Evolutionary conservation across 176 grass and related monocot species (phyloP).

Genomic region (Avena insularis): DNA sequence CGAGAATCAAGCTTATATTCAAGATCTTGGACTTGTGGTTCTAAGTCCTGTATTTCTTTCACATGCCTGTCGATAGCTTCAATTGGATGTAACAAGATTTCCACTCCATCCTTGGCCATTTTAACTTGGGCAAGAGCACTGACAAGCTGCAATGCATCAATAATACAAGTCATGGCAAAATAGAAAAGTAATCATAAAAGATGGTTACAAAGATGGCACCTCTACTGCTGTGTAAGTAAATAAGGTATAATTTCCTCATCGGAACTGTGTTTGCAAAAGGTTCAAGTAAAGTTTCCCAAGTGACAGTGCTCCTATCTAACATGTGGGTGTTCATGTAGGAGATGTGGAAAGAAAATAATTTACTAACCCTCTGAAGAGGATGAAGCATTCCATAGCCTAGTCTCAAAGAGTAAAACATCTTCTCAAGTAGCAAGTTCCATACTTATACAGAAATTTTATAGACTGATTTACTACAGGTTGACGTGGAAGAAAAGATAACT

Average conservation of each 20-base stretch:
- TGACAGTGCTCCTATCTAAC: constrained; percentile 8
- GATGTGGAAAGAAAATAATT: constrained; percentile 12
- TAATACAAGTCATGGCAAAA: constrained; percentile 12
- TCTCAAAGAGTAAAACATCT: constrained; percentile 7
- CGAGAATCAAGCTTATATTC: constrained; percentile 82
- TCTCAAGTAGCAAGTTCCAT: background rate
- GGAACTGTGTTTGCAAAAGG: constrained; percentile 30
- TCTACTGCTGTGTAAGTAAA: constrained; percentile 12
- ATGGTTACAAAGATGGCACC: background rate
- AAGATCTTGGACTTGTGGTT: constrained; percentile 63
- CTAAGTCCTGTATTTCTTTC: constrained; percentile 66
- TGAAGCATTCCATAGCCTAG: background rate
- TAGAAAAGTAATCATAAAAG: constrained; percentile 1
- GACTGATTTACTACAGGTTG: background rate
- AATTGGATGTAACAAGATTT: constrained; percentile 61
- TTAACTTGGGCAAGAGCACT: constrained; percentile 84
- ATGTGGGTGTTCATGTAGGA: background rate
- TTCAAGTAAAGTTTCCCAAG: constrained; percentile 16
- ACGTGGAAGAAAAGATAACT: constrained; percentile 13
- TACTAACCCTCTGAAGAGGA: constrained; percentile 23
- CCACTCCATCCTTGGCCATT: constrained; percentile 74
- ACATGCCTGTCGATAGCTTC: constrained; percentile 63
- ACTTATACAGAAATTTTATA: background rate
- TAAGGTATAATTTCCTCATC: constrained; percentile 21
- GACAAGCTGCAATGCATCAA: constrained; percentile 64